Evolutionary conservation across 495 filamentous ascomycete species (phyloP).

Genomic region (Schizothecium vesticola): DNA sequence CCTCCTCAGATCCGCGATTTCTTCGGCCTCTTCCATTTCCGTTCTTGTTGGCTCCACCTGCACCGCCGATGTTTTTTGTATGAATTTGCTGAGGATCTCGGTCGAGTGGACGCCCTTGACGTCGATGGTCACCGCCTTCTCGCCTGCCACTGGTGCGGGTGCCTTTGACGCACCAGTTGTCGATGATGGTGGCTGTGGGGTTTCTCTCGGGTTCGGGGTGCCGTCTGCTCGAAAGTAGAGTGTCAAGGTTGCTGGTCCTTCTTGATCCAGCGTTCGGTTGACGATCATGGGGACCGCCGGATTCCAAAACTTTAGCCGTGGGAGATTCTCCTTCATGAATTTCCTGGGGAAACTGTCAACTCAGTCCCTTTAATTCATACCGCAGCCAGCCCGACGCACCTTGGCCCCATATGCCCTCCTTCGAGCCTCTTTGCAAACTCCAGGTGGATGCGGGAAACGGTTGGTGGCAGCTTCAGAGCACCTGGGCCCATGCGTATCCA

Average conservation of each 20-base stretch:
- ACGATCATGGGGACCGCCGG: constrained; percentile 78
- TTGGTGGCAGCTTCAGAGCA: constrained; percentile 70
- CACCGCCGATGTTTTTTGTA: constrained; percentile 62
- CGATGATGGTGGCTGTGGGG: constrained; percentile 32
- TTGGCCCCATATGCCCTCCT: constrained; percentile 73
- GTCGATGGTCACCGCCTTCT: constrained; percentile 50
- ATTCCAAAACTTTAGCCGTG: constrained; percentile 90
- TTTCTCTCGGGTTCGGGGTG: constrained; percentile 22
- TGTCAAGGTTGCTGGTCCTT: constrained; percentile 60
- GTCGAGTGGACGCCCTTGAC: constrained; percentile 56
- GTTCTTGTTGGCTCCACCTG: constrained; percentile 53
- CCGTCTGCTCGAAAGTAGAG: constrained; percentile 58
- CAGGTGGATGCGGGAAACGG: constrained; percentile 79
- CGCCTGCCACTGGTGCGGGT: constrained; percentile 37
- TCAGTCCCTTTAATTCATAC: neutral
- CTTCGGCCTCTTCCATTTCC: constrained; percentile 54
- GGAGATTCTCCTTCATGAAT: constrained; percentile 82
- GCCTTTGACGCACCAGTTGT: constrained; percentile 33
- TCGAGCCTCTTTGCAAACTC: constrained; percentile 64
- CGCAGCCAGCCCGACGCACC: constrained; percentile 42
- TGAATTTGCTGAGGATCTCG: constrained; percentile 63
- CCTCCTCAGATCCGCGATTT: constrained; percentile 53
- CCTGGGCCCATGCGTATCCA: constrained; percentile 70
- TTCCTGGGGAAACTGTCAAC: constrained; percentile 44
- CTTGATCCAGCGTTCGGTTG: constrained; percentile 53